Conservation (phyloP, 768 basidiomycete genomes). For the Collybiopsis confluens region DNA sequence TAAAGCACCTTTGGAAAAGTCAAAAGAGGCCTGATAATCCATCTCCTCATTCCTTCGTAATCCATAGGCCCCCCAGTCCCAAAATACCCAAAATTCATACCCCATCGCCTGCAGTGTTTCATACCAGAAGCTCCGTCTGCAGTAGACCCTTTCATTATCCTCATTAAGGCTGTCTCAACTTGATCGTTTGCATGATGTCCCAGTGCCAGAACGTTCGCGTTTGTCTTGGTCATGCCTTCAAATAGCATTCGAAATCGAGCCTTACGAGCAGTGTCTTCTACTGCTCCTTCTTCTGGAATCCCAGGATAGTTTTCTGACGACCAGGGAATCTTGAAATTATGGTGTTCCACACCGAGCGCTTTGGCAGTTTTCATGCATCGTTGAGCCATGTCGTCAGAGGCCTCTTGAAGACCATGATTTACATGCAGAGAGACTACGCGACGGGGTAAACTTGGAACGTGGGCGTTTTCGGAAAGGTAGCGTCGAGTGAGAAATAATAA, state of each 20-base stretch:
- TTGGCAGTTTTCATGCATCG: slow-evolving; percentile 40
- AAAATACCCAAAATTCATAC: slow-evolving; percentile 55
- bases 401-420: slow-evolving; percentile 64
- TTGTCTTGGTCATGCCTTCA: slow-evolving; percentile 33
- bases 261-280: slow-evolving; percentile 55
- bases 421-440: slow-evolving; percentile 57
- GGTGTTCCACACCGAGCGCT: slow-evolving; percentile 41
- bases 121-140: slow-evolving; percentile 62
- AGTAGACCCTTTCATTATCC: slow-evolving; percentile 55
- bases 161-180: slow-evolving; percentile 75
- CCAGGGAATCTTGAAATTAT: slow-evolving; percentile 54
- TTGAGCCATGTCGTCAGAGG: slow-evolving; percentile 52
- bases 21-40: slow-evolving; percentile 72
- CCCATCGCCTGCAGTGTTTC: slow-evolving; percentile 64
- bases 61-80: slow-evolving; percentile 39
- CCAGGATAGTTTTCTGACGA: slow-evolving; percentile 43
- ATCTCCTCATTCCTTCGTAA: slow-evolving; percentile 55
- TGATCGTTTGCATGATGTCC: slow-evolving; percentile 85
- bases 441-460: slow-evolving; percentile 12
- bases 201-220: slow-evolving; percentile 47
- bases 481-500: slow-evolving; percentile 63
- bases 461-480: slow-evolving; percentile 26
- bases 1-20: slow-evolving; percentile 58
- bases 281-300: slow-evolving; percentile 24
- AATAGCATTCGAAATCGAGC: slow-evolving; percentile 57